A percentile compares a stretch with the other conserved stretches of the same genome.
Evolutionary conservation across 129 eudicot species (phyloP).

Genomic region (Dittrichia graveolens): DNA sequence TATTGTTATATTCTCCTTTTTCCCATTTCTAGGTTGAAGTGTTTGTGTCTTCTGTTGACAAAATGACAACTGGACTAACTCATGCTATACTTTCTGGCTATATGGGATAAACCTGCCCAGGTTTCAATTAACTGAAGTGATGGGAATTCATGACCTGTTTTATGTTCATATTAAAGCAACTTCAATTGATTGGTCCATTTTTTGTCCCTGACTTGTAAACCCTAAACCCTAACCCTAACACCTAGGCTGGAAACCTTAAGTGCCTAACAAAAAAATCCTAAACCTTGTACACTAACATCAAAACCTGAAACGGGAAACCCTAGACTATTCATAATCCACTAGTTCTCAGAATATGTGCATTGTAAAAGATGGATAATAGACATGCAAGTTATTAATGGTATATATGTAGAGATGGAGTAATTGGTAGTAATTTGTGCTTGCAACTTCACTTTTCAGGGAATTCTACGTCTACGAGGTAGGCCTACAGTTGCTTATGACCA

Average conservation of each 20-base stretch:
- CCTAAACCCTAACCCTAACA: no score
- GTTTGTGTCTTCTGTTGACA: neutral
- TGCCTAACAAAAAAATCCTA: no score
- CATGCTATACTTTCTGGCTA: neutral
- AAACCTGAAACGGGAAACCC: no score
- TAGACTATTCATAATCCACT: neutral
- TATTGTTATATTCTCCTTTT: neutral
- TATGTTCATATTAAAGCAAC: neutral
- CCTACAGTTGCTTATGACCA: conserved; percentile 98
- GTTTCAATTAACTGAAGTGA: neutral
- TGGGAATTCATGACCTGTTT: neutral
- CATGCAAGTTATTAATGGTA: no score
- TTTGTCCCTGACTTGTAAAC: no score
- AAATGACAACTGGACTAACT: neutral
- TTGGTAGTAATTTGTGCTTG: conserved; percentile 41
- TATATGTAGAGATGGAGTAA: no score
- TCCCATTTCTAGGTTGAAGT: neutral
- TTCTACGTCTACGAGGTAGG: conserved; percentile 82
- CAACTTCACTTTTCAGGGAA: conserved; percentile 76
- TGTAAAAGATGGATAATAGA: conserved; percentile 10
- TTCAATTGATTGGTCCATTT: neutral
- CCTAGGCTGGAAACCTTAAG: no score
- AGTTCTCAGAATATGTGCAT: conserved; percentile 10
- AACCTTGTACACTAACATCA: no score
- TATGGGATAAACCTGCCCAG: neutral